These are phyloP conservation scores for Scedosporium minutisporum DNA, from an alignment of 2,329 filamentous ascomycete genomes.

Conservation along the genomic window DNA sequence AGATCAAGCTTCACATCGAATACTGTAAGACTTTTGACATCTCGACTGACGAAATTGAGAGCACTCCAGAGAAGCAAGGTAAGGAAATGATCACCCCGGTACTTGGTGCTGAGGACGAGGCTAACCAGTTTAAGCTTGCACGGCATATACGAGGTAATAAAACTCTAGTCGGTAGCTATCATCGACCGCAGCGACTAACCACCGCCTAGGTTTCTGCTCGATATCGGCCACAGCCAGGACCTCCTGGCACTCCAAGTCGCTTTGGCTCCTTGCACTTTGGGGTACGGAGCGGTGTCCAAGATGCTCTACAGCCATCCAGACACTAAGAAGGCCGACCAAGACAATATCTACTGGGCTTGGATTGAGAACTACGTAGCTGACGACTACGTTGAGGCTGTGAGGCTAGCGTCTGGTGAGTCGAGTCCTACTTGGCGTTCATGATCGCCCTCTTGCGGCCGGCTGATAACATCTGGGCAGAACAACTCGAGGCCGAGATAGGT, in stretches of 20 bases:
- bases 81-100: not conserved
- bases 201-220: slow-evolving; percentile 62
- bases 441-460: not conserved
- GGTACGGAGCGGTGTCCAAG: slow-evolving; percentile 71
- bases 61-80: slow-evolving; percentile 48
- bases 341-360: slow-evolving; percentile 80
- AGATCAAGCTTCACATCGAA: slow-evolving; percentile 70
- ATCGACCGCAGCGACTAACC: slow-evolving; percentile 10
- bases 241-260: slow-evolving; percentile 80
- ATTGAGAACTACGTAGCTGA: slow-evolving; percentile 79
- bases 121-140: slow-evolving; percentile 45
- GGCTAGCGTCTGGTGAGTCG: slow-evolving; percentile 54
- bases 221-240: slow-evolving; percentile 79
- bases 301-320: slow-evolving; percentile 54
- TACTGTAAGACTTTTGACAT: slow-evolving; percentile 81
- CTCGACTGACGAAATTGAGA: slow-evolving; percentile 60
- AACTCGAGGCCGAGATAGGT: slow-evolving; percentile 68
- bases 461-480: slow-evolving; percentile 24
- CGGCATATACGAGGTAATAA: slow-evolving; percentile 55
- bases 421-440: not conserved
- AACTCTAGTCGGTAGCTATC: not conserved
- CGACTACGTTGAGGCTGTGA: slow-evolving; percentile 65
- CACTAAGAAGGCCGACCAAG: slow-evolving; percentile 42
- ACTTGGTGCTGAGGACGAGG: not conserved
- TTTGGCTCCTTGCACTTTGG: slow-evolving; percentile 79